phyloP scores from a whole-genome alignment of 495 filamentous ascomycete genomes.

The Penicillium fimorum region DNA sequence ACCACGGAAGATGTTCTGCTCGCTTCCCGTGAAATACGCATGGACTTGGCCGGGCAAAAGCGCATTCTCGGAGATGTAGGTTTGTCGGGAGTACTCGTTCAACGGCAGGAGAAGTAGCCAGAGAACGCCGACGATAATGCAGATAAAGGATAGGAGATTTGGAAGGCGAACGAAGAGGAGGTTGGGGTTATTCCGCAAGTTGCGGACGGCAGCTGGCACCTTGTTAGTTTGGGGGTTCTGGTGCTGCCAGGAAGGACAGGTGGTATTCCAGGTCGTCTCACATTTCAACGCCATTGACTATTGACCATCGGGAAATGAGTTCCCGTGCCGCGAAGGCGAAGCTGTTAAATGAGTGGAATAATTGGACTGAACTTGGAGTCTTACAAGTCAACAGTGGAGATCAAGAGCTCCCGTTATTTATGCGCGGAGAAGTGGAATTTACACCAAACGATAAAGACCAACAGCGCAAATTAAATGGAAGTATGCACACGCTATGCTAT shows the following conservation, averaged over 20 bases:
- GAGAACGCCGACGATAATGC: constrained; percentile 79
- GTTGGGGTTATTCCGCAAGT: constrained; percentile 44
- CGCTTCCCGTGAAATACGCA: constrained; percentile 93
- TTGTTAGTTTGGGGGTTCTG: constrained; percentile 20
- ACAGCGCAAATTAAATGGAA: constrained; percentile 23
- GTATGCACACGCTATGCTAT: constrained; percentile 30
- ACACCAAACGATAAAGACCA: constrained; percentile 26
- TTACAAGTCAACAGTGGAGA: constrained; percentile 15
- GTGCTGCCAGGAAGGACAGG: constrained; percentile 16
- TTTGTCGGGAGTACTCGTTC: constrained; percentile 84
- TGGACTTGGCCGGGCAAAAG: constrained; percentile 94
- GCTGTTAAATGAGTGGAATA: constrained; percentile 12
- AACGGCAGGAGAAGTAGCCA: constrained; percentile 95
- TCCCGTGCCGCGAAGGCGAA: constrained; percentile 19
- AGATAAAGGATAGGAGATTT: constrained; percentile 69
- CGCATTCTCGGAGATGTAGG: constrained; percentile 97
- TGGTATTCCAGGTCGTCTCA: constrained; percentile 27
- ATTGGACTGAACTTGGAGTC: constrained; percentile 8
- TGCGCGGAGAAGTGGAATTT: constrained; percentile 24
- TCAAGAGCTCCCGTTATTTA: constrained; percentile 24
- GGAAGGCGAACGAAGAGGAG: constrained; percentile 43
- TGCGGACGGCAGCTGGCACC: constrained; percentile 42
- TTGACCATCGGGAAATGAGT: constrained; percentile 23
- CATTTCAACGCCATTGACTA: constrained; percentile 44
- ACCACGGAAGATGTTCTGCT: constrained; percentile 91